These are phyloP conservation scores for Daldinia concentrica DNA, from an alignment of 495 filamentous ascomycete species.

Conservation along the genomic window DNA sequence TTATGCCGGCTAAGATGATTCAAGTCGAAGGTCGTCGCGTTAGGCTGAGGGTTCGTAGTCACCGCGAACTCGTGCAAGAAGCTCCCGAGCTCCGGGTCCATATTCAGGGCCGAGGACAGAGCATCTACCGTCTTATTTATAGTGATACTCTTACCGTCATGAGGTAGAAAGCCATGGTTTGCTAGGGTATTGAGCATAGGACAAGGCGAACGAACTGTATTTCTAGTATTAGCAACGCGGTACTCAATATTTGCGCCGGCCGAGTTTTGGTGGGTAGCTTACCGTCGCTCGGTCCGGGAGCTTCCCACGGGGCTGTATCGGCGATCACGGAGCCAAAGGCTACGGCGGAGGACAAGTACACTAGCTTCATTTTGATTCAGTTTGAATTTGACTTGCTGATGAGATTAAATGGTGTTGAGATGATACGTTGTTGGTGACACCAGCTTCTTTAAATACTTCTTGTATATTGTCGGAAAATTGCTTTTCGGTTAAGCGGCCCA, in stretches of 20 bases:
- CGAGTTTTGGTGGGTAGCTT: constrained; percentile 30
- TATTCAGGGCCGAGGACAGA: constrained; percentile 55
- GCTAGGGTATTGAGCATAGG: constrained; percentile 54
- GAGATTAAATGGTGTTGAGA: neutral
- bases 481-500: neutral
- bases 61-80: constrained; percentile 56
- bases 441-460: neutral
- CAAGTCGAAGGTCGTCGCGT: constrained; percentile 61
- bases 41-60: constrained; percentile 58
- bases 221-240: constrained; percentile 16
- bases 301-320: constrained; percentile 12
- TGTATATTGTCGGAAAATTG: neutral
- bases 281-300: constrained; percentile 35
- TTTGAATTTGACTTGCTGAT: neutral
- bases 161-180: constrained; percentile 53
- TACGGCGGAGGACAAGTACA: constrained; percentile 19
- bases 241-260: constrained; percentile 18
- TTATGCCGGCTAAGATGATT: constrained; percentile 59
- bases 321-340: constrained; percentile 26
- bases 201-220: constrained; percentile 48
- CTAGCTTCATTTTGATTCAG: constrained; percentile 32
- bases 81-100: constrained; percentile 47
- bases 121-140: constrained; percentile 47
- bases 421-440: neutral
- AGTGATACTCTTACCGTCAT: constrained; percentile 52